phyloP scores from a whole-genome alignment of 1,284 basidiomycete genomes.

The Leccinum pachyderme region DNA sequence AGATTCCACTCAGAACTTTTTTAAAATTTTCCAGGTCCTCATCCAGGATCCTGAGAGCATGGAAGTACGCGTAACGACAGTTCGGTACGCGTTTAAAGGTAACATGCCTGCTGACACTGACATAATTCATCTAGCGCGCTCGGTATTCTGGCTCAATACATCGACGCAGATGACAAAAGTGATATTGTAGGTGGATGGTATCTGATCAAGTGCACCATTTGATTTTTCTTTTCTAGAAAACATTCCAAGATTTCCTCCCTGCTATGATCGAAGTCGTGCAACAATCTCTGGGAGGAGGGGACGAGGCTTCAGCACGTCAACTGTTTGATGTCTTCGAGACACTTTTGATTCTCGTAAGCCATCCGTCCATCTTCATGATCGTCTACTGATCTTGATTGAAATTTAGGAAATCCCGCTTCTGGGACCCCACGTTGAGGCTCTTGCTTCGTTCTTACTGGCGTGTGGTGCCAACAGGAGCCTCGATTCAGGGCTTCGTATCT shows the following conservation, averaged over 20 bases:
- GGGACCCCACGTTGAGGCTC: slow-evolving; percentile 83
- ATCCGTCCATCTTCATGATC: background rate
- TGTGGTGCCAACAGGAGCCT: slow-evolving; percentile 81
- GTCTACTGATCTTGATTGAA: slow-evolving; percentile 7
- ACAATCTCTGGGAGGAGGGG: slow-evolving; percentile 78
- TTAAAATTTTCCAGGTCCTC: slow-evolving; percentile 80
- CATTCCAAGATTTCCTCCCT: slow-evolving; percentile 89
- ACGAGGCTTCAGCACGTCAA: slow-evolving; percentile 84
- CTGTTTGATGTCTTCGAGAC: slow-evolving; percentile 97
- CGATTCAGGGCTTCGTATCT: slow-evolving; percentile 83
- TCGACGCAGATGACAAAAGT: slow-evolving; percentile 84
- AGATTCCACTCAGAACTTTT: slow-evolving; percentile 75
- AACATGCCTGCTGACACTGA: slow-evolving; percentile 6
- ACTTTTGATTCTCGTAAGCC: slow-evolving; percentile 80
- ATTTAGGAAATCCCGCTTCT: slow-evolving; percentile 88
- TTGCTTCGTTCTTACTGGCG: slow-evolving; percentile 87
- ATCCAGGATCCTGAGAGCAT: slow-evolving; percentile 86
- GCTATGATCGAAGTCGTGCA: slow-evolving; percentile 90
- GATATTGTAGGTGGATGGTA: slow-evolving; percentile 65
- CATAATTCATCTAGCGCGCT: slow-evolving; percentile 56
- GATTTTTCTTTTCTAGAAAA: slow-evolving; percentile 49
- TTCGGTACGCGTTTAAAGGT: slow-evolving; percentile 49
- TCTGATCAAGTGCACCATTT: background rate
- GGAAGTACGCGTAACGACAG: slow-evolving; percentile 90
- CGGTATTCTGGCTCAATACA: slow-evolving; percentile 92